Conservation (phyloP, 2,329 filamentous ascomycete genomes). For the Neofusicoccum kwambonambiense region DNA sequence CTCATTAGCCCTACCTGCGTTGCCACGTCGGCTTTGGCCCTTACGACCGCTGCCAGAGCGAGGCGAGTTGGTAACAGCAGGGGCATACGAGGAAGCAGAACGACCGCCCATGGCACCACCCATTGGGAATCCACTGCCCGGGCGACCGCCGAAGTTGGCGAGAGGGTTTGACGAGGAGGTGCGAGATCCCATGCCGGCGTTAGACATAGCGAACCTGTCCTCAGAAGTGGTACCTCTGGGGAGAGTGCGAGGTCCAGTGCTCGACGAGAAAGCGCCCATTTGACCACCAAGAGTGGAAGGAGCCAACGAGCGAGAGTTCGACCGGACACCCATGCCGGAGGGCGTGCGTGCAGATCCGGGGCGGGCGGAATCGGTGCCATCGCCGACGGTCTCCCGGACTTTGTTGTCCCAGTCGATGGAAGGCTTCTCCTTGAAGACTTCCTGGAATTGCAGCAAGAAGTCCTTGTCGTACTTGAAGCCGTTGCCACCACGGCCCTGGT, state of each 20-base stretch:
- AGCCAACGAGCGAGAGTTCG: slow-evolving; percentile 32
- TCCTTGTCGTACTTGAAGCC: slow-evolving; percentile 93
- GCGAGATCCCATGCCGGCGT: slow-evolving; percentile 22
- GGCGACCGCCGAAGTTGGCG: slow-evolving; percentile 57
- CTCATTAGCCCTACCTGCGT: slow-evolving; percentile 57
- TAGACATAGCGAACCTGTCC: slow-evolving; percentile 60
- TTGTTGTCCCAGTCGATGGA: slow-evolving; percentile 90
- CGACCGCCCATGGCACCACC: slow-evolving; percentile 60
- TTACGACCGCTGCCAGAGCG: slow-evolving; percentile 63
- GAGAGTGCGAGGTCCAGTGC: slow-evolving; percentile 55
- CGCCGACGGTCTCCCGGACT: slow-evolving; percentile 80
- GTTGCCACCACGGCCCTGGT: slow-evolving; percentile 70
- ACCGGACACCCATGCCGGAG: slow-evolving; percentile 49
- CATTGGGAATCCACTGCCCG: slow-evolving; percentile 62
- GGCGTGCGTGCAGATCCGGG: slow-evolving; percentile 60
- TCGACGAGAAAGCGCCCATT: slow-evolving; percentile 67
- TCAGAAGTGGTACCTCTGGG: slow-evolving; percentile 75
- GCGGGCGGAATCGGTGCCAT: slow-evolving; percentile 67
- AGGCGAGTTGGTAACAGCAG: slow-evolving; percentile 69
- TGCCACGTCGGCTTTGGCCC: slow-evolving; percentile 50
- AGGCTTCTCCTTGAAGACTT: slow-evolving; percentile 94
- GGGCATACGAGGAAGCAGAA: slow-evolving; percentile 57
- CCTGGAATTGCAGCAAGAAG: slow-evolving; percentile 95
- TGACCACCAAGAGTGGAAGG: slow-evolving; percentile 25
- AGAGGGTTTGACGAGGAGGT: slow-evolving; percentile 50